Base-by-base conservation (phyloP, 108 stramenopile species). In the Aurantiochytrium sp. region DNA sequence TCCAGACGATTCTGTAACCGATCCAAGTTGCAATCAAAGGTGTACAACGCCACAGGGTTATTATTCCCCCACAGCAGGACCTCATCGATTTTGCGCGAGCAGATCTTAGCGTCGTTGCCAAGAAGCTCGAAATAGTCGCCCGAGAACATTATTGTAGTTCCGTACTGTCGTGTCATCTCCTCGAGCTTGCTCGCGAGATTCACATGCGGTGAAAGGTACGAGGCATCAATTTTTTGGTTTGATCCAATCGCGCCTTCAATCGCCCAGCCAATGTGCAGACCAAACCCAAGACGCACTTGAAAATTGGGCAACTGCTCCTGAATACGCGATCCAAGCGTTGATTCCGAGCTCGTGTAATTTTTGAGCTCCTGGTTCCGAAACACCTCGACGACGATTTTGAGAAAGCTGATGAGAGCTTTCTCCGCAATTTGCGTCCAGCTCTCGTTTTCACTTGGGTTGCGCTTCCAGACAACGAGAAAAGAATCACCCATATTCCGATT, bases 401-500 rank as follows among this genome's bases (percentile, higher is more conserved):
- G 51, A 83, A 83, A 83, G 51, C 76, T 83, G 23, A 83, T 83
- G 3, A 83, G 87, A 4, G 87, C 87, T 59, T 87, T 87, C 87
- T 87, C 58, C 58, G 87, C 4, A 23, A 87, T 87, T 59, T 87
- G 58, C 25, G 88, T 69, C 64, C 44, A 29, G 23, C 35, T 43
- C 35, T 58, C 87, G 58, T 14, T n/a, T 10, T 58, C 23, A 29
- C 89, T 91, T 44, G 91, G 91, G 88, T 90, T 90, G 49, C 97
- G 97, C 59, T 97, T 95, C 95, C 96, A 99, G 0, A 98, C 97
- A 94, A 98, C 95, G 59, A 99, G 92, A 91, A 98, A 98, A 25
- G 96, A 95, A 90, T 93, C 93, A 43, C 98, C 98, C 58, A 98
- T 89, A 91, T 99, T 99, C 88, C 97, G 97, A 93, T 99, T 99